Conservation (phyloP, 768 basidiomycete species). For the Pleurotus cornucopiae region DNA sequence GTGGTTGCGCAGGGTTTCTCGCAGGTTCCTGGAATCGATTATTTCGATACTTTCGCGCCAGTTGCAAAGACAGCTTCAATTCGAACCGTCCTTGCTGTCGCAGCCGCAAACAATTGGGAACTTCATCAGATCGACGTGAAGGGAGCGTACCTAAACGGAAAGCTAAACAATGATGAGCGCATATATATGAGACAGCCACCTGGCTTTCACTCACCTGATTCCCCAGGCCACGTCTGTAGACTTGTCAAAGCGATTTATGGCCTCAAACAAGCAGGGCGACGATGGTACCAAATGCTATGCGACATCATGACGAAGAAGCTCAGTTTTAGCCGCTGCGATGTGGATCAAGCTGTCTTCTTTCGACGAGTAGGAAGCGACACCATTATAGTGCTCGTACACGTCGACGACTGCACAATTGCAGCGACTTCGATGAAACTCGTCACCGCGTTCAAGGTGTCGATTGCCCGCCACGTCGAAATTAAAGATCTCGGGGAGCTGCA, state of each 20-base stretch:
- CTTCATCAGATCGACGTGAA: slow-evolving; percentile 36
- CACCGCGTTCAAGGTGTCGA: slow-evolving; percentile 3
- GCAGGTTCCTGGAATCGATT: slow-evolving; percentile 35
- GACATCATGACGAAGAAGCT: slow-evolving; percentile 8
- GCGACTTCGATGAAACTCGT: slow-evolving; percentile 10
- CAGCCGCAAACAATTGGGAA: slow-evolving; percentile 25
- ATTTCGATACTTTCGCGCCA: slow-evolving; percentile 28
- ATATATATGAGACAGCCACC: slow-evolving; percentile 42
- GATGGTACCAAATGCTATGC: slow-evolving; percentile 12
- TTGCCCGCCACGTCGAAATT: slow-evolving; percentile 17
- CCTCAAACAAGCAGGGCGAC: slow-evolving; percentile 10
- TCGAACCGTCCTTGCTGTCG: slow-evolving; percentile 24
- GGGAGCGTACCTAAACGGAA: slow-evolving; percentile 32
- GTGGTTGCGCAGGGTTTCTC: slow-evolving; percentile 37
- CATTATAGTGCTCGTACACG: slow-evolving; percentile 15
- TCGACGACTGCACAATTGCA: slow-evolving; percentile 21
- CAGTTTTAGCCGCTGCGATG: slow-evolving; percentile 11
- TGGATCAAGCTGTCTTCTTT: slow-evolving; percentile 18
- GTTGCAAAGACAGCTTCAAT: slow-evolving; percentile 22
- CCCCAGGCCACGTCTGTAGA: slow-evolving; percentile 7
- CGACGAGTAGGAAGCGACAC: slow-evolving; percentile 6
- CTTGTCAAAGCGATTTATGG: slow-evolving; percentile 12
- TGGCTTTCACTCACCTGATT: slow-evolving; percentile 12
- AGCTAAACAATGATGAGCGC: slow-evolving; percentile 23
- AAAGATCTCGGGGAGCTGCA: slow-evolving; percentile 22